Conservation (phyloP, 345 rosid genomes). For the Rhodamnia rubescens region DNA sequence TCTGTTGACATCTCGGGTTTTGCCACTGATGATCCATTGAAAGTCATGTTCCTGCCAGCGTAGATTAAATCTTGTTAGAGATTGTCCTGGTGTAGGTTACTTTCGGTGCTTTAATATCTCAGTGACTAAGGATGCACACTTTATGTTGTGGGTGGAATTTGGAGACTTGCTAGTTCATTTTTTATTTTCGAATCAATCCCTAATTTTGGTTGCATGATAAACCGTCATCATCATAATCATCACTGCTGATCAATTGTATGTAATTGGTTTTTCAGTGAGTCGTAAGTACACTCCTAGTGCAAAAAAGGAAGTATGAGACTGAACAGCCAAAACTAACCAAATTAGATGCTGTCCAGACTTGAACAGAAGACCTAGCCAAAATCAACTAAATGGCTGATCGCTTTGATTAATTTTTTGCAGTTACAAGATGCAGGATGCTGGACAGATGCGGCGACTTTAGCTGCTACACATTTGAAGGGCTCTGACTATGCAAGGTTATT, state of each 20-base stretch:
- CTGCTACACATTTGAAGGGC: constrained; percentile 91
- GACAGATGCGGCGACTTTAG: constrained; percentile 99
- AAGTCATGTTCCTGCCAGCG: not conserved
- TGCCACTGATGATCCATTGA: not conserved
- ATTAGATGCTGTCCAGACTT: not conserved
- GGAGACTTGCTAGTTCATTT: not conserved
- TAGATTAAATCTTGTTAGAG: not conserved
- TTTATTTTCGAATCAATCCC: not conserved
- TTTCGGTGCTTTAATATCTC: not conserved
- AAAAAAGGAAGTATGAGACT: not conserved
- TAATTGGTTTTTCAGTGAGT: not conserved
- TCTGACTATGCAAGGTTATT: constrained; percentile 86
- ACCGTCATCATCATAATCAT: not conserved
- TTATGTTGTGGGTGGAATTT: not conserved
- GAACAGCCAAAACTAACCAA: not conserved
- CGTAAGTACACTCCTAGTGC: not conserved
- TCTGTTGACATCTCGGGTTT: not conserved
- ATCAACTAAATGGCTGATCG: not conserved
- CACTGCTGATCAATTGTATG: not conserved
- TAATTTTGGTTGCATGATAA: not conserved
- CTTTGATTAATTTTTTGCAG: constrained; percentile 21
- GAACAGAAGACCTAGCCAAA: not conserved
- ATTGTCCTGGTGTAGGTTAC: not conserved
- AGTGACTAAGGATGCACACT: not conserved
- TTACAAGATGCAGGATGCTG: constrained; percentile 98